Evolutionary conservation across 2,329 filamentous ascomycete species (phyloP).

Genomic region (Pseudogymnoascus sp.): DNA sequence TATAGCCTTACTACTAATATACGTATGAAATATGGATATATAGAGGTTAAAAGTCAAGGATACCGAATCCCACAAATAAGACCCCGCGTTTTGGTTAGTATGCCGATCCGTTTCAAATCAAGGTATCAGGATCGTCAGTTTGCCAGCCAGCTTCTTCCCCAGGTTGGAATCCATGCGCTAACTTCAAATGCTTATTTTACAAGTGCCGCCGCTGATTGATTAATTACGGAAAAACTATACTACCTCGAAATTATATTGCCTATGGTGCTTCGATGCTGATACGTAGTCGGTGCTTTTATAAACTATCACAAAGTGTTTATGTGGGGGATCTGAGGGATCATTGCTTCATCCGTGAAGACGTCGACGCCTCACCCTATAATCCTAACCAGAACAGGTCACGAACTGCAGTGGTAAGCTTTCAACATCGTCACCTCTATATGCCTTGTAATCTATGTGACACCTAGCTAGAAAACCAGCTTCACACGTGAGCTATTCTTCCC

Average conservation of each 20-base stretch:
- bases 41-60: not conserved
- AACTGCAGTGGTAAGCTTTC: not conserved
- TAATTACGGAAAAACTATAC: conserved; percentile 7
- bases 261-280: not conserved
- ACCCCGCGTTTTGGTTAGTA: conserved; percentile 1
- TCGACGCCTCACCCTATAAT: not conserved
- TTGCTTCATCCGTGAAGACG: not conserved
- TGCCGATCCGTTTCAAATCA: not conserved
- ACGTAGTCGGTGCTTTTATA: conserved; percentile 5
- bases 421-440: not conserved
- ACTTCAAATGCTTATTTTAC: not conserved
- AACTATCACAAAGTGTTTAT: not conserved
- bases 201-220: conserved; percentile 5
- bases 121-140: conserved; percentile 2
- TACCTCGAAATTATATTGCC: not conserved
- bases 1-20: not conserved
- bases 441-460: conserved; percentile 1
- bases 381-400: not conserved
- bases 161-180: not conserved
- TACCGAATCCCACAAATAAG: conserved; percentile 7
- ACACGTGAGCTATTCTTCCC: not conserved
- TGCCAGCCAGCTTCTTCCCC: not conserved
- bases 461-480: not conserved
- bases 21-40: not conserved
- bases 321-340: not conserved